These are phyloP conservation scores for Melaleuca alternifolia DNA, from an alignment of 345 rosid genomes.

Conservation along the genomic window DNA sequence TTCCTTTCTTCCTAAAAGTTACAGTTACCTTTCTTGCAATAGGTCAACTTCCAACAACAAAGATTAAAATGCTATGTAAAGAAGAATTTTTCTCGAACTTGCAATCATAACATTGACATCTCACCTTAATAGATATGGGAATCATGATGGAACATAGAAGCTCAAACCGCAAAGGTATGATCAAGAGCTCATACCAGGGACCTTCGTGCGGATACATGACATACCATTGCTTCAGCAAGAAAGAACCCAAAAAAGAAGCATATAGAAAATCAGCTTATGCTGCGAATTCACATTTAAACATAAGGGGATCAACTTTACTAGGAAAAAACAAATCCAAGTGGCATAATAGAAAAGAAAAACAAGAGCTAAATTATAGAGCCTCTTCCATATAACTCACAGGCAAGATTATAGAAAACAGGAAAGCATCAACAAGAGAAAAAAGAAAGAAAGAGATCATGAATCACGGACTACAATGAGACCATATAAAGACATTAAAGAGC, in stretches of 20 bases:
- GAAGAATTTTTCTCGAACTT: background rate
- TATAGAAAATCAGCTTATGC: background rate
- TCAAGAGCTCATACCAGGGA: conserved; percentile 92
- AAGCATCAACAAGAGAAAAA: background rate
- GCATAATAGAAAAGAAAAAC: background rate
- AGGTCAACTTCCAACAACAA: background rate
- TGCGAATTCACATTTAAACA: background rate
- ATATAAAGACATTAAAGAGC: background rate
- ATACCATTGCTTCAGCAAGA: conserved; percentile 83
- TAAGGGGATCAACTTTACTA: background rate
- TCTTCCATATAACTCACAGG: background rate
- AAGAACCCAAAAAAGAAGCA: conserved; percentile 5
- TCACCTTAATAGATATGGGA: conserved; percentile 94
- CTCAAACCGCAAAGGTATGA: conserved; percentile 95
- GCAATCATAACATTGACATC: background rate
- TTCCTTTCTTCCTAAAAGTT: background rate
- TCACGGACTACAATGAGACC: background rate
- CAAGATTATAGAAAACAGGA: background rate
- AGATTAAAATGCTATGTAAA: background rate
- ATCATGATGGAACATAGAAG: conserved; percentile 99
- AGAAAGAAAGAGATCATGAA: background rate
- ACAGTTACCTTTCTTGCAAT: background rate
- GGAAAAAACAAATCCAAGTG: background rate
- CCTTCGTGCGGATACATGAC: conserved; percentile 79
- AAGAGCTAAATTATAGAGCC: background rate